phyloP scores from a whole-genome alignment of 345 rosid genomes.

The Brassica rapa region DNA sequence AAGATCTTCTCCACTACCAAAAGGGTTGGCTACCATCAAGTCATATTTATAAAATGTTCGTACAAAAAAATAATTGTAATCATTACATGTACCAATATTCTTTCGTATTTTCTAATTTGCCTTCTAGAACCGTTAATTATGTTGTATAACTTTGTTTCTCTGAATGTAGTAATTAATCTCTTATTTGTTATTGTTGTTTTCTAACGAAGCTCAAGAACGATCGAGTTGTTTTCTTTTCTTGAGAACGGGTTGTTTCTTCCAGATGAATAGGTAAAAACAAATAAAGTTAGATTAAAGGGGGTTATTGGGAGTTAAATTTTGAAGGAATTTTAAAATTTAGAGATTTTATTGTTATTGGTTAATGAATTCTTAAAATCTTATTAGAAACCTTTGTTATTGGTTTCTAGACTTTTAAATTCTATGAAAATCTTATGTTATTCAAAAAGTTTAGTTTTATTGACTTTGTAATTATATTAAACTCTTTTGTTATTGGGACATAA shows the following conservation, averaged over 20 bases:
- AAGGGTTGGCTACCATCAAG: slow-evolving; percentile 35
- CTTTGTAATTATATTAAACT: too few relatives aligned
- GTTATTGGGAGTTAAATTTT: too few relatives aligned
- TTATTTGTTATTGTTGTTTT: neutral
- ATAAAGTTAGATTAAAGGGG: neutral
- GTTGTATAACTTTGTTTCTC: neutral
- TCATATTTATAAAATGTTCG: slow-evolving; percentile 27
- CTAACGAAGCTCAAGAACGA: neutral
- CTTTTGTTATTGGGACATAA: too few relatives aligned
- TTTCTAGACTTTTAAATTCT: too few relatives aligned
- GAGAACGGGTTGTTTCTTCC: neutral
- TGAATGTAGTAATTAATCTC: neutral
- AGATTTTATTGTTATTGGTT: too few relatives aligned
- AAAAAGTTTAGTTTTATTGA: too few relatives aligned
- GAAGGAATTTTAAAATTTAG: too few relatives aligned
- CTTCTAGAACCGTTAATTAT: slow-evolving; percentile 15
- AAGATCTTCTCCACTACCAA: slow-evolving; percentile 37
- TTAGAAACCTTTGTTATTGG: too few relatives aligned
- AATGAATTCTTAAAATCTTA: too few relatives aligned
- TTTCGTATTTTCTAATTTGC: neutral
- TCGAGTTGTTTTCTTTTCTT: neutral
- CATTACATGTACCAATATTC: slow-evolving; percentile 7
- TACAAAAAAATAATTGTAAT: slow-evolving; percentile 17
- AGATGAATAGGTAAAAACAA: neutral
- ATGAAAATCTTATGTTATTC: too few relatives aligned